Evolutionary conservation across 257 asterid species (phyloP).

Genomic region (Scutellaria barbata): DNA sequence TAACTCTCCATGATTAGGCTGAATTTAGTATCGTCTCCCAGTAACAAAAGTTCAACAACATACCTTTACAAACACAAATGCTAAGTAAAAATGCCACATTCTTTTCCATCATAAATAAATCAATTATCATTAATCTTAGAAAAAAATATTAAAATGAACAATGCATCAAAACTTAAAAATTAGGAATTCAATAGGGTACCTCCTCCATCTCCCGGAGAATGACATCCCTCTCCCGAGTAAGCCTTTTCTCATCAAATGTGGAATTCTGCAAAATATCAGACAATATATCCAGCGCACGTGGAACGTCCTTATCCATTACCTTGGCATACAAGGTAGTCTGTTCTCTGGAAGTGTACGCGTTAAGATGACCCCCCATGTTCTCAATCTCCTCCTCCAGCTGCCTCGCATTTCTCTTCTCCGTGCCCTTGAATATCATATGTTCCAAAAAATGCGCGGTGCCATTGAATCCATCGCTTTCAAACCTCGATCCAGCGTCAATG

Average conservation of each 20-base stretch:
- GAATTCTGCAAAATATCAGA: slow-evolving; percentile 85
- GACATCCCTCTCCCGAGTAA: slow-evolving; percentile 75
- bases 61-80: neutral
- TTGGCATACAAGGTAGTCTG: slow-evolving; percentile 83
- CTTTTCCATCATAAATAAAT: slow-evolving; percentile 18
- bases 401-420: slow-evolving; percentile 63
- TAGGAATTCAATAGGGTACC: slow-evolving; percentile 44
- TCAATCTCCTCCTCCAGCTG: slow-evolving; percentile 86
- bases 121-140: neutral
- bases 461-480: slow-evolving; percentile 66
- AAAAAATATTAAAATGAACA: neutral
- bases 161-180: slow-evolving; percentile 9
- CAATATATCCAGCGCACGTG: slow-evolving; percentile 63
- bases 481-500: slow-evolving; percentile 87
- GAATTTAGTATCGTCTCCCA: slow-evolving; percentile 14
- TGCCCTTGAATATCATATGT: slow-evolving; percentile 90
- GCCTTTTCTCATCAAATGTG: slow-evolving; percentile 59
- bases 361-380: slow-evolving; percentile 89
- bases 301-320: slow-evolving; percentile 64
- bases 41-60: slow-evolving; percentile 6
- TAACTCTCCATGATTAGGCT: neutral
- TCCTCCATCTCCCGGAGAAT: slow-evolving; percentile 90
- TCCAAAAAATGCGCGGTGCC: slow-evolving; percentile 90
- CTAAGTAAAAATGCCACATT: slow-evolving; percentile 21
- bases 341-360: slow-evolving; percentile 86